Base-by-base conservation (phyloP, 805 yeast genomes). In the Clavispora santaluciae region DNA sequence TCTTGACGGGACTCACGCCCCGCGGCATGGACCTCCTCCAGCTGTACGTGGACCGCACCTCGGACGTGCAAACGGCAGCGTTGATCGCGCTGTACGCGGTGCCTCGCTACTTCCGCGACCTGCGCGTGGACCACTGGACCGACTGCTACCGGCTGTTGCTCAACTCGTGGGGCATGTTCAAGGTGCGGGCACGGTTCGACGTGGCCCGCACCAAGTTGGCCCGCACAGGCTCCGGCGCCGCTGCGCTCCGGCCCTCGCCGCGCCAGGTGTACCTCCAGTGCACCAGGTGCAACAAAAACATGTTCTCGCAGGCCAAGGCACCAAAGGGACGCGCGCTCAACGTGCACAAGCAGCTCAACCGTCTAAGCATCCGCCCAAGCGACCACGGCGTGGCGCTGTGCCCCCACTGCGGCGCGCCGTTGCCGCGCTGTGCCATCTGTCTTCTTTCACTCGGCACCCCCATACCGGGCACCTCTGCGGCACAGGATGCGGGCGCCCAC, bases 341-440 rank as follows among this genome's bases (percentile, higher is more conserved):
- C 41, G 40, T 45, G 54, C 51, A 65, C 49, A 65, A 62, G 38
- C 70, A 66, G 45, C 64, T 67, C 48, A 64, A 62, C 37, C 45
- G 46, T 26, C 51, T 35, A 41, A 43, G 36, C 21, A 35, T 50
- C 17, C 49, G 46, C 17, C 46, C 36, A 45, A 20, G 55, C 50
- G 65, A 60, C 38, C 40, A 59, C 37, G 56, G 54, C 21, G 58
- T 61, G 22, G 20, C 31, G n/a, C 31, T 28, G 31, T 90, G 97
- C 59, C 89, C 90, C 0, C 85, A 86, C 52, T 91, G 98, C 66
- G 91, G 95, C 3, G 77, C 86, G 1, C 83, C 91, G 15, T 70
- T 88, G 17, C 97, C 98, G 0, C 67, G 95, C 47, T 91, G 98
- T 63, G 89, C 96, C 0, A 84, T 91, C 6, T 91, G 98, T 54